phyloP scores from a whole-genome alignment of 2,329 filamentous ascomycete species.

The Phoma sp. region DNA sequence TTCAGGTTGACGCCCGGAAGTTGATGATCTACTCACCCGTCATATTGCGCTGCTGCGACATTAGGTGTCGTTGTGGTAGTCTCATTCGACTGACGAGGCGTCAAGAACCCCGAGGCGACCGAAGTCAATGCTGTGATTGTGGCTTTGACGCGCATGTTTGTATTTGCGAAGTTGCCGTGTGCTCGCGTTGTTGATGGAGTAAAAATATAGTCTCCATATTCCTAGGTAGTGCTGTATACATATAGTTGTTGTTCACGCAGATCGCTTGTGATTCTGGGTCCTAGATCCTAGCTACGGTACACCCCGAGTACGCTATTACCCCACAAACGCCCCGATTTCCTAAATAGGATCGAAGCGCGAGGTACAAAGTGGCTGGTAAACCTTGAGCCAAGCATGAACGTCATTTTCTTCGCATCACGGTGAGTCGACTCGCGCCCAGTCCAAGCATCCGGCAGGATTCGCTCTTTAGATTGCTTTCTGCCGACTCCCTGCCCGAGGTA shows the following conservation, averaged over 20 bases:
- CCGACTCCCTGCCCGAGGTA: slow-evolving; percentile 19
- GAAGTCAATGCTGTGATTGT: slow-evolving; percentile 26
- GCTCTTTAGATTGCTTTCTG: slow-evolving; percentile 12
- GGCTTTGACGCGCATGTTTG: slow-evolving; percentile 27
- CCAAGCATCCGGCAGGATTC: neutral
- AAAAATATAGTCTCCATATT: neutral
- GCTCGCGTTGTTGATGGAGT: neutral
- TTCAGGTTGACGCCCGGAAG: neutral
- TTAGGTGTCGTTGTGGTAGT: slow-evolving; percentile 15
- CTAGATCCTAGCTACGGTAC: neutral
- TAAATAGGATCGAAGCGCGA: slow-evolving; percentile 16
- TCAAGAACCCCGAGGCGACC: slow-evolving; percentile 22
- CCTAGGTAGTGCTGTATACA: neutral
- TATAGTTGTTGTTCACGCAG: neutral
- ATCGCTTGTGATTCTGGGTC: neutral
- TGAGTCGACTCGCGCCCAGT: slow-evolving; percentile 13
- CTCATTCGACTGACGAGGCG: slow-evolving; percentile 21
- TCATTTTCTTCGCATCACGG: slow-evolving; percentile 6
- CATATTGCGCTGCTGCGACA: slow-evolving; percentile 31
- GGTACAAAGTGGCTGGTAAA: slow-evolving; percentile 14
- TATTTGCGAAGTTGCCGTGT: neutral
- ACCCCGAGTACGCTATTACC: slow-evolving; percentile 10
- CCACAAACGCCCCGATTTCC: slow-evolving; percentile 9
- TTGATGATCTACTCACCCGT: slow-evolving; percentile 15
- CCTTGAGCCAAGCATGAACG: slow-evolving; percentile 4